Percentiles rank a stretch among this genome's conserved stretches.
Evolutionary conservation across 345 rosid genomes (phyloP).

Genomic region (Arabis alpina): DNA sequence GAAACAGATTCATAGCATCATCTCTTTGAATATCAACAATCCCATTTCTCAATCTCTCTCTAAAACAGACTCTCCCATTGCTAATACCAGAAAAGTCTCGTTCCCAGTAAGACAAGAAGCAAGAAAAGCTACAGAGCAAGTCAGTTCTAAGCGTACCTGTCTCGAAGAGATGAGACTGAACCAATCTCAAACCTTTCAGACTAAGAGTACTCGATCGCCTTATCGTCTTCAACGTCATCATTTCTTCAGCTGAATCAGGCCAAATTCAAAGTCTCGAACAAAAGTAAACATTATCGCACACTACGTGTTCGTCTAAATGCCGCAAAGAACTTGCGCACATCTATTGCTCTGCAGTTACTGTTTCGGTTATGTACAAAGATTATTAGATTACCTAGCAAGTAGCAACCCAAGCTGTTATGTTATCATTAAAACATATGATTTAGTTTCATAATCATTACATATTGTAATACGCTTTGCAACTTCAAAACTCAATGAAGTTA

Average conservation of each 20-base stretch:
- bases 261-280: too few species aligned
- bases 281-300: too few species aligned
- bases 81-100: not conserved
- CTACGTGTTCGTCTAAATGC: too few species aligned
- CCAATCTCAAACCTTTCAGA: constrained; percentile 1
- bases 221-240: not conserved
- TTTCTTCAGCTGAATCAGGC: not conserved
- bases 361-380: too few species aligned
- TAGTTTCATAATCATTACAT: not conserved
- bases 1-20: constrained; percentile 12
- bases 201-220: not conserved
- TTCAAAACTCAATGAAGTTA: constrained; percentile 18
- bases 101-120: constrained; percentile 5
- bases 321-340: too few species aligned
- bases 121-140: not conserved
- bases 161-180: constrained; percentile 7
- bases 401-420: not conserved
- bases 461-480: not conserved
- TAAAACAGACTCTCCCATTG: not conserved
- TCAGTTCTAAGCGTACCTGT: constrained; percentile 26
- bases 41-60: constrained; percentile 18
- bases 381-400: too few species aligned
- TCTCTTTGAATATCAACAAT: not conserved
- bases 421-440: constrained; percentile 11
- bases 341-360: too few species aligned